Percentiles rank a stretch among this genome's conserved stretches.
Evolutionary conservation across 192 early-diverging fungal species (phyloP).

Genomic region (Helicostylum pulchrum): DNA sequence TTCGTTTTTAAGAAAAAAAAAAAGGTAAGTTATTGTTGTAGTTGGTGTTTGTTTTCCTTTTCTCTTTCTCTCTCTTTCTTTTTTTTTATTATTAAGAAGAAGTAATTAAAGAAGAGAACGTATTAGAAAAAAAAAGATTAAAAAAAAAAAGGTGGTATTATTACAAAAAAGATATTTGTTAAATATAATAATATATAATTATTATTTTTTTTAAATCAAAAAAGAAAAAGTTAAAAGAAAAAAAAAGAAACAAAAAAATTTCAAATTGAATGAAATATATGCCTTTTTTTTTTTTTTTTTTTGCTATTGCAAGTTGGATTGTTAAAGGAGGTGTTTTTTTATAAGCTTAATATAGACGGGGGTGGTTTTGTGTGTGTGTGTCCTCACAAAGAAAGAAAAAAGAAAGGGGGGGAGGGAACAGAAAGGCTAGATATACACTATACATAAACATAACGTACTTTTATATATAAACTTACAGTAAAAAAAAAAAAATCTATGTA

Average conservation of each 20-base stretch:
- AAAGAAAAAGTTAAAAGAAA: slow-evolving; percentile 7
- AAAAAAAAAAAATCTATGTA: slow-evolving; percentile 5
- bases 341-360: no score
- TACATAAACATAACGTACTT: no score
- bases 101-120: not conserved
- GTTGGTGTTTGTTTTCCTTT: not conserved
- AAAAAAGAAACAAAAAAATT: not conserved
- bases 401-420: no score
- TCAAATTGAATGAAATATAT: slow-evolving; percentile 1
- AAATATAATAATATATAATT: slow-evolving; percentile 9
- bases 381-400: no score
- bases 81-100: slow-evolving; percentile 5
- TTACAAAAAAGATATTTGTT: not conserved
- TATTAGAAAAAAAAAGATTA: not conserved
- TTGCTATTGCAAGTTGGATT: no score
- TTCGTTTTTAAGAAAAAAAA: not conserved
- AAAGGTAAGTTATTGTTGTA: no score
- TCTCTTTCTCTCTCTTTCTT: not conserved
- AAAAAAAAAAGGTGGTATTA: no score
- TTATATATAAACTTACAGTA: no score
- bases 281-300: slow-evolving; percentile 4
- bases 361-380: no score
- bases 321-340: no score
- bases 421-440: no score
- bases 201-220: no score